phyloP scores from a whole-genome alignment of 441 rosid species.

The Pelargonium australe region DNA sequence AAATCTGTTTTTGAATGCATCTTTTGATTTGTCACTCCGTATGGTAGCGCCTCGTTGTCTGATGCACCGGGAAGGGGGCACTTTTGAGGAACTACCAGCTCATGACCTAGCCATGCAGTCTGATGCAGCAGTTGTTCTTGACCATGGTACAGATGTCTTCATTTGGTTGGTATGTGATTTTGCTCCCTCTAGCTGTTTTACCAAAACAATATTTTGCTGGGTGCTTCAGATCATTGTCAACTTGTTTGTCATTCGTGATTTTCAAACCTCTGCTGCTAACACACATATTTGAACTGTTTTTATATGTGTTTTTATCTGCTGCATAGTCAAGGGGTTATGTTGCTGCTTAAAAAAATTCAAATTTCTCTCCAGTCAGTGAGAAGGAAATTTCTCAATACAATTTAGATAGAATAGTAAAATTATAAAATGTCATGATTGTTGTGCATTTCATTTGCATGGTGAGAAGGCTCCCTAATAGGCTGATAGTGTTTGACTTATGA shows the following conservation, averaged over 20 bases:
- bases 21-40: conserved; percentile 81
- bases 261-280: neutral
- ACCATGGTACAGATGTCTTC: conserved; percentile 94
- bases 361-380: too few species aligned
- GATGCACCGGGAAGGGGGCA: conserved; percentile 94
- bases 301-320: neutral
- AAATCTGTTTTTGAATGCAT: conserved; percentile 77
- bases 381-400: neutral
- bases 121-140: conserved; percentile 89
- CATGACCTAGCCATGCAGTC: conserved; percentile 95
- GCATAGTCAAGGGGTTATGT: neutral
- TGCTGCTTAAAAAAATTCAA: too few species aligned
- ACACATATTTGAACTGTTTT: too few species aligned
- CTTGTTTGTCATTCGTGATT: conserved; percentile 16
- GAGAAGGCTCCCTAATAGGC: neutral
- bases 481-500: neutral
- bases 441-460: neutral
- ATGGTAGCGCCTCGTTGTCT: conserved; percentile 93
- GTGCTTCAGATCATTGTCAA: neutral
- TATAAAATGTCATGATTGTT: neutral
- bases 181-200: conserved; percentile 19
- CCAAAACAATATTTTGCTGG: neutral
- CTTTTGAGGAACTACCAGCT: conserved; percentile 87
- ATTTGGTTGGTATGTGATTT: conserved; percentile 82
- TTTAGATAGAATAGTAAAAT: neutral